A percentile compares a stretch with the other conserved stretches of the same genome.
Evolutionary conservation across 2,329 filamentous ascomycete species (phyloP).

Genomic region (Fusarium sp.): DNA sequence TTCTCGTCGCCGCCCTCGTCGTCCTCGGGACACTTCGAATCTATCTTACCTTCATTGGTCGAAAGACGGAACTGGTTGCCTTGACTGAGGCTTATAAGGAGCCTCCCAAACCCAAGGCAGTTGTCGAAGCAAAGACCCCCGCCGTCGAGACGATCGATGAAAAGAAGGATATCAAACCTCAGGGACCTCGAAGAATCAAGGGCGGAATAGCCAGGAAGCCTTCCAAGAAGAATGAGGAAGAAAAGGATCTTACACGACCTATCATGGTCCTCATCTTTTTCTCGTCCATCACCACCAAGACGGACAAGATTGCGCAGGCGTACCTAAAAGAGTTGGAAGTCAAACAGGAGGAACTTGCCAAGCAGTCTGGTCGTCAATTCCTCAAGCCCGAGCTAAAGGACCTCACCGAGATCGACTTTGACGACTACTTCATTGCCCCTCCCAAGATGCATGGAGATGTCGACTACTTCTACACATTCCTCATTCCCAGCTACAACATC

Average conservation of each 20-base stretch:
- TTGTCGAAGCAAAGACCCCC: conserved; percentile 33
- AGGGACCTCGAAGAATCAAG: conserved; percentile 64
- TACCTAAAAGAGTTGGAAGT: conserved; percentile 68
- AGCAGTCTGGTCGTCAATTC: conserved; percentile 54
- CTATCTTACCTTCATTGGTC: conserved; percentile 56
- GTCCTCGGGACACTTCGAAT: conserved; percentile 55
- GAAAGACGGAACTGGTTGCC: conserved; percentile 51
- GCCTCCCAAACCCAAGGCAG: conserved; percentile 24
- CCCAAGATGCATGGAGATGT: conserved; percentile 70
- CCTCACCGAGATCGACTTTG: conserved; percentile 87
- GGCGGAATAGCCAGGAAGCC: conserved; percentile 54
- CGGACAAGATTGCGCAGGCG: conserved; percentile 76
- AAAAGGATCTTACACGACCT: conserved; percentile 53
- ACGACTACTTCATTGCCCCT: conserved; percentile 88
- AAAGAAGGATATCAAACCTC: conserved; percentile 49
- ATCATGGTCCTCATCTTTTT: conserved; percentile 87
- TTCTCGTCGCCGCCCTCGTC: conserved; percentile 55
- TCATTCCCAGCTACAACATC: conserved; percentile 94
- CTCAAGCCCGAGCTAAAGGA: conserved; percentile 76
- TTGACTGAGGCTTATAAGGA: conserved; percentile 53
- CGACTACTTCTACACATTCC: conserved; percentile 83
- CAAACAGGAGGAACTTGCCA: conserved; percentile 63
- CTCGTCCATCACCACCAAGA: conserved; percentile 87
- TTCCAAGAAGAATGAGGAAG: conserved; percentile 40
- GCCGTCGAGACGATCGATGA: conserved; percentile 35